A percentile compares a stretch with the other conserved stretches of the same genome.
These are phyloP conservation scores for Omphalotus olearius DNA, from an alignment of 1,284 basidiomycete species.

Conservation along the genomic window DNA sequence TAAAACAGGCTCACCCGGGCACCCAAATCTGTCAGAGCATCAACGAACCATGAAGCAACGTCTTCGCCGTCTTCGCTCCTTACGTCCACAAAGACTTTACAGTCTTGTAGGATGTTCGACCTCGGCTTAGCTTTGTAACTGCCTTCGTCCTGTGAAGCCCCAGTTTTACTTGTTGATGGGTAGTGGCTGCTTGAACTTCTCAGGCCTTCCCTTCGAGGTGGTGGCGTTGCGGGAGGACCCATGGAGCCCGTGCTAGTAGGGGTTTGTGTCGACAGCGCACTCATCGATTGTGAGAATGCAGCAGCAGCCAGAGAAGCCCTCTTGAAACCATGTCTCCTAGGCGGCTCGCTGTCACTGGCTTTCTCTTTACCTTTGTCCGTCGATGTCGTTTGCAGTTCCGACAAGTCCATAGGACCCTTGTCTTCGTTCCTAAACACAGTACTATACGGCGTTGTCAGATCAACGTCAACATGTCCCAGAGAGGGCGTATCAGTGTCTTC, in stretches of 20 bases:
- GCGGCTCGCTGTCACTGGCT: constrained; percentile 24
- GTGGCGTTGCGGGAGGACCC: constrained; percentile 40
- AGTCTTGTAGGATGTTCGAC: constrained; percentile 60
- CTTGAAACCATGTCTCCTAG: constrained; percentile 37
- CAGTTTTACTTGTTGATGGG: constrained; percentile 22
- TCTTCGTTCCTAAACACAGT: constrained; percentile 4
- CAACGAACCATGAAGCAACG: constrained; percentile 77
- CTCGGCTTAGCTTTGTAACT: constrained; percentile 11
- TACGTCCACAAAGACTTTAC: constrained; percentile 88
- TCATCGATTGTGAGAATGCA: constrained; percentile 53
- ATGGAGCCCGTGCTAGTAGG: constrained; percentile 28
- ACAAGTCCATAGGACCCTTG: constrained; percentile 6
- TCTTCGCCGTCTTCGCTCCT: constrained; percentile 84
- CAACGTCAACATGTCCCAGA: constrained; percentile 12
- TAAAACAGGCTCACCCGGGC: constrained; percentile 62
- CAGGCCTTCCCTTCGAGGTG: constrained; percentile 31
- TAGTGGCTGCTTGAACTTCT: constrained; percentile 40
- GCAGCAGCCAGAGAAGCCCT: constrained; percentile 57
- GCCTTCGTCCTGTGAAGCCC: constrained; percentile 1
- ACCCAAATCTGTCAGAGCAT: constrained; percentile 80
- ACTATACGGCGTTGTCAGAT: constrained; percentile 10
- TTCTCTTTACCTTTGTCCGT: constrained; percentile 30
- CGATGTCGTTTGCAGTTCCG: constrained; percentile 3
- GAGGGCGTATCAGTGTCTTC: too few relatives aligned
- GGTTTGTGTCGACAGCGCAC: constrained; percentile 36